Evolutionary conservation across 768 basidiomycete species (phyloP), one percentile per base, ranked within the genome.

Genomic region (Suillus subluteus): DNA sequence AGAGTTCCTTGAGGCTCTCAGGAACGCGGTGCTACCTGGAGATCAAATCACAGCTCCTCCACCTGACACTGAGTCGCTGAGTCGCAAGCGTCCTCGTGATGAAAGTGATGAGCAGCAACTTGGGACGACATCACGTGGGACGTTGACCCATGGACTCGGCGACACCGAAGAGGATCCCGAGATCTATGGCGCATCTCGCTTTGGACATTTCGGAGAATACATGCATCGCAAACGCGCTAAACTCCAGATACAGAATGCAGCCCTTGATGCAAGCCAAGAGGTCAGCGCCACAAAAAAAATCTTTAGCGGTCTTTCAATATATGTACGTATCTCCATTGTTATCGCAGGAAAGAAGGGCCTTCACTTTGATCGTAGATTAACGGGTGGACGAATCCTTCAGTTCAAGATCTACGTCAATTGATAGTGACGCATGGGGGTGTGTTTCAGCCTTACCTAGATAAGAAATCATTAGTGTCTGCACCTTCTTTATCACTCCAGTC

Each of bases 191-290:
- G 86, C 91, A 3, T 87, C 91, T 38, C 86, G 82, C 43, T 98
- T 96, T 75, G 95, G 94, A 16, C 87, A 87, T 1, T 94, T 88
- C 68, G 92, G 91, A 0, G 90, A 96, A 73, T 98, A 98, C 73
- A 95, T 98, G 94, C 78, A 83, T 3, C 83, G 95, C 67, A 98
- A 98, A 79, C 87, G 97, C 3, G 90, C 91, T 38, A 99, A 99
- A 76, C 76, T 99, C 59, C 92, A 92, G 71, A 88, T 94, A 6
- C 92, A 95, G 79, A 94, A 95, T 67, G 74, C 74, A 41, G 76
- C 78, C 64, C 72, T 84, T 43, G 73, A 76, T 35, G 67, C 71
- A 26, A 54, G 44, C n/a, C 70, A 64, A 26, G 74, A 62, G 26
- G 66, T 68, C 3, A 68, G 71, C 9, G 68, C 50, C 23, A 78